Conservation (phyloP, 345 rosid genomes). For the Gossypium australe region DNA sequence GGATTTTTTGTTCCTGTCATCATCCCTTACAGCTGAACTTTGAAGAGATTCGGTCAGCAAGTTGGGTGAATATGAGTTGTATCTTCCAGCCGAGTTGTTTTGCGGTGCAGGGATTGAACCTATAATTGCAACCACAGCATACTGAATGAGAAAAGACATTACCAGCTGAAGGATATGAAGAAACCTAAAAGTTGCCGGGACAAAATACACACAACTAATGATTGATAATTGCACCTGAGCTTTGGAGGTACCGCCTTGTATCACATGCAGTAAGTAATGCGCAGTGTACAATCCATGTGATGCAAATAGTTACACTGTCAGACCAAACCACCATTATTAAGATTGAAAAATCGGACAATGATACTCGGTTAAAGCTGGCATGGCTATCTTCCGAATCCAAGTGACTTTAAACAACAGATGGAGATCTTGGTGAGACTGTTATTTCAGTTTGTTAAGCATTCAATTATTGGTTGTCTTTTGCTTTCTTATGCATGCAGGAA, state of each 20-base stretch:
- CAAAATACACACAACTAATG: neutral
- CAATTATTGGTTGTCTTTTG: neutral
- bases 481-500: neutral
- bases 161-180: neutral
- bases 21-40: slow-evolving; percentile 31
- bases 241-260: neutral
- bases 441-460: slow-evolving; percentile 4
- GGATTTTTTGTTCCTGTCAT: slow-evolving; percentile 24
- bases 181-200: neutral
- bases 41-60: slow-evolving; percentile 19
- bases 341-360: neutral
- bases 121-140: neutral
- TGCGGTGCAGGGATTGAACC: neutral
- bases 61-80: neutral
- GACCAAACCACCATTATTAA: neutral
- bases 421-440: neutral
- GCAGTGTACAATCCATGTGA: neutral
- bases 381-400: neutral
- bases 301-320: neutral
- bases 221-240: neutral
- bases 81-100: neutral
- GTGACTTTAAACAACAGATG: neutral
- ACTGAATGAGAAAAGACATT: neutral
- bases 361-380: neutral
- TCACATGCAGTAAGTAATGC: neutral